A percentile compares a stretch with the other conserved stretches of the same genome.
Evolutionary conservation across 768 basidiomycete genomes (phyloP).

Genomic region (Lactarius psammicola): DNA sequence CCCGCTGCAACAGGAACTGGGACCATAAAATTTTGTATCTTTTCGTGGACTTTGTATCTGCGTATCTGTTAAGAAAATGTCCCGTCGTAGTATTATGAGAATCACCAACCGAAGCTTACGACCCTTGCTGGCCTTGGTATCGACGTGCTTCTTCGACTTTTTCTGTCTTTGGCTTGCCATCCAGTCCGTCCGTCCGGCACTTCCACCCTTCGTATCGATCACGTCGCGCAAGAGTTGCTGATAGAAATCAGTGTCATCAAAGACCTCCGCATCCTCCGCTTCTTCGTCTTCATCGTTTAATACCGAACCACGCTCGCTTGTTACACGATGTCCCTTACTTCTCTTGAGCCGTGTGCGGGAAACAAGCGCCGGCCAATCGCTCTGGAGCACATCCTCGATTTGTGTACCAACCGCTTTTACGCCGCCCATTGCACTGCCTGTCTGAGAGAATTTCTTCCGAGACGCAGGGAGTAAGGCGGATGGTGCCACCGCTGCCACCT

Average conservation of each 20-base stretch:
- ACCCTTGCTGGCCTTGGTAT: slow-evolving; percentile 94
- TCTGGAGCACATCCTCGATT: slow-evolving; percentile 65
- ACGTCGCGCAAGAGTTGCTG: slow-evolving; percentile 88
- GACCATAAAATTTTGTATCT: slow-evolving; percentile 95
- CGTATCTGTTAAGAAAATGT: slow-evolving; percentile 9
- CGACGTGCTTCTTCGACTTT: slow-evolving; percentile 70
- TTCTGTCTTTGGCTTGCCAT: slow-evolving; percentile 61
- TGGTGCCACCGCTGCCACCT: slow-evolving; percentile 90
- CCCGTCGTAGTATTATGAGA: not conserved
- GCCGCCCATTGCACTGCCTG: slow-evolving; percentile 37
- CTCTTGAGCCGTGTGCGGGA: slow-evolving; percentile 60
- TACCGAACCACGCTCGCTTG: slow-evolving; percentile 32
- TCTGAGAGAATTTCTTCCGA: slow-evolving; percentile 59
- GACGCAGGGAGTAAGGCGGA: slow-evolving; percentile 68
- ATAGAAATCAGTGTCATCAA: slow-evolving; percentile 93
- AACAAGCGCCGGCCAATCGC: slow-evolving; percentile 56
- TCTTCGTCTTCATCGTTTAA: slow-evolving; percentile 36
- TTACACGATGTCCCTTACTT: slow-evolving; percentile 46
- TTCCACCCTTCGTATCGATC: slow-evolving; percentile 61
- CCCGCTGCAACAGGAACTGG: slow-evolving; percentile 62
- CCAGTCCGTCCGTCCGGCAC: slow-evolving; percentile 54
- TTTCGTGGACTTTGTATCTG: slow-evolving; percentile 93
- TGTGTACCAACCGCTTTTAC: slow-evolving; percentile 68
- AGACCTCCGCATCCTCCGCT: slow-evolving; percentile 49
- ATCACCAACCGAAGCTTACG: slow-evolving; percentile 74